Evolutionary conservation across 768 basidiomycete species (phyloP).

Genomic region (Lactarius psammicola): DNA sequence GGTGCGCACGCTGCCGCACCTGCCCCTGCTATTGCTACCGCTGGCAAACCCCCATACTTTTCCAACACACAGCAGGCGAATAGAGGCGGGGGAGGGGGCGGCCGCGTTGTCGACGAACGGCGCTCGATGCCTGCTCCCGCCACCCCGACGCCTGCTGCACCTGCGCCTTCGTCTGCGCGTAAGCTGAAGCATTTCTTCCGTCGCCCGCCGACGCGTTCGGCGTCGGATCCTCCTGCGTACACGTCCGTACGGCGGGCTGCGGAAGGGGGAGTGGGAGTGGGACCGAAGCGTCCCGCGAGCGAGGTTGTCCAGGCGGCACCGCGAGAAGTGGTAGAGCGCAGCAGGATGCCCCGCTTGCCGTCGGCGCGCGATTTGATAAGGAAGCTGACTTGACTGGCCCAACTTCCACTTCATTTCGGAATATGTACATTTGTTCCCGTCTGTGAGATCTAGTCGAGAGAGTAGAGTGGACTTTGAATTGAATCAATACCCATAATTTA

Average conservation of each 20-base stretch:
- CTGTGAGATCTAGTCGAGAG: neutral
- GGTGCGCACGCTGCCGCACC: neutral
- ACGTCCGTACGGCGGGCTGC: neutral
- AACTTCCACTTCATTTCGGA: too few species aligned
- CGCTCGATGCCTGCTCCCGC: neutral
- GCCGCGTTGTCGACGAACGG: neutral
- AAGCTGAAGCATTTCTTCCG: constrained; percentile 21
- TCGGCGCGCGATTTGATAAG: constrained; percentile 20
- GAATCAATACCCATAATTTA: neutral
- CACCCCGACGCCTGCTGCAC: neutral
- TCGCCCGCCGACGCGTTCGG: constrained; percentile 22
- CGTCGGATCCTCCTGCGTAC: constrained; percentile 19
- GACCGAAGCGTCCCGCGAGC: constrained; percentile 16
- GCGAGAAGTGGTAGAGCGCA: constrained; percentile 16
- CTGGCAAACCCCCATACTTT: too few species aligned
- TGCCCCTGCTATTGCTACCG: neutral
- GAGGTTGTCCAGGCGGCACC: constrained; percentile 12
- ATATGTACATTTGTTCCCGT: neutral
- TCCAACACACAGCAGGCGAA: neutral
- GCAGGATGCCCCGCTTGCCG: constrained; percentile 25
- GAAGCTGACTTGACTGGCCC: constrained; percentile 18
- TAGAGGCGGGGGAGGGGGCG: neutral
- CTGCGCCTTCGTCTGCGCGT: constrained; percentile 2
- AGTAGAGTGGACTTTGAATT: too few species aligned
- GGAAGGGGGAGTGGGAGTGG: neutral